Evolutionary conservation across 2,329 filamentous ascomycete species (phyloP).

Genomic region (Epichloe sibirici): DNA sequence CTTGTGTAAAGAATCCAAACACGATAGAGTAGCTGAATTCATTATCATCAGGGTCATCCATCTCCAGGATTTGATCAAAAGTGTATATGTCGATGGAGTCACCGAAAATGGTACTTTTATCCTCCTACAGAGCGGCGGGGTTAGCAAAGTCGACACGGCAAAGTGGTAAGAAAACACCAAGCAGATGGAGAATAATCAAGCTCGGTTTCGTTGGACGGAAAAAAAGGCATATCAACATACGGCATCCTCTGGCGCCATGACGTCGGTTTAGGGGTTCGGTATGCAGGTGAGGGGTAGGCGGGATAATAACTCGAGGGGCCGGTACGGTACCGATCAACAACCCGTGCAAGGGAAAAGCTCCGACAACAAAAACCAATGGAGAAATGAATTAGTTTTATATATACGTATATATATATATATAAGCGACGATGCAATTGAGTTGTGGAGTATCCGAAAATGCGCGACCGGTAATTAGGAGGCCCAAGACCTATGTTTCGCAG

Average conservation of each 20-base stretch:
- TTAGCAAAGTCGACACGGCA: conserved; percentile 11
- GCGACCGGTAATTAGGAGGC: not conserved
- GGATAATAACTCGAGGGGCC: not conserved
- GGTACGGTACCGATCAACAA: not conserved
- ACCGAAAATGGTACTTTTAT: conserved; percentile 32
- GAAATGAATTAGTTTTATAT: not conserved
- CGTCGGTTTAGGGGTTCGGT: not conserved
- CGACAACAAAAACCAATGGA: not conserved
- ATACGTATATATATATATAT: no score
- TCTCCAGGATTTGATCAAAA: conserved; percentile 93
- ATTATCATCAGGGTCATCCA: conserved; percentile 82
- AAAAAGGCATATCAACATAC: conserved; percentile 12
- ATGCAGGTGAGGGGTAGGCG: not conserved
- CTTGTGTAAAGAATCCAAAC: conserved; percentile 86
- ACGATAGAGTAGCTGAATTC: conserved; percentile 88
- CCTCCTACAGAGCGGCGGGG: not conserved
- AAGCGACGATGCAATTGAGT: not conserved
- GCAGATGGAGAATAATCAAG: not conserved
- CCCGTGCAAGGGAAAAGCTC: not conserved
- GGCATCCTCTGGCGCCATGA: conserved; percentile 23
- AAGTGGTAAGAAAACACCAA: not conserved
- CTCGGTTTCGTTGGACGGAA: no score
- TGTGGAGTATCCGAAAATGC: not conserved
- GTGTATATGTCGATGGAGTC: conserved; percentile 68
- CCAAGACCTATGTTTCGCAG: not conserved